phyloP scores from a whole-genome alignment of 2,329 filamentous ascomycete genomes.

The Monilinia fructicola region DNA sequence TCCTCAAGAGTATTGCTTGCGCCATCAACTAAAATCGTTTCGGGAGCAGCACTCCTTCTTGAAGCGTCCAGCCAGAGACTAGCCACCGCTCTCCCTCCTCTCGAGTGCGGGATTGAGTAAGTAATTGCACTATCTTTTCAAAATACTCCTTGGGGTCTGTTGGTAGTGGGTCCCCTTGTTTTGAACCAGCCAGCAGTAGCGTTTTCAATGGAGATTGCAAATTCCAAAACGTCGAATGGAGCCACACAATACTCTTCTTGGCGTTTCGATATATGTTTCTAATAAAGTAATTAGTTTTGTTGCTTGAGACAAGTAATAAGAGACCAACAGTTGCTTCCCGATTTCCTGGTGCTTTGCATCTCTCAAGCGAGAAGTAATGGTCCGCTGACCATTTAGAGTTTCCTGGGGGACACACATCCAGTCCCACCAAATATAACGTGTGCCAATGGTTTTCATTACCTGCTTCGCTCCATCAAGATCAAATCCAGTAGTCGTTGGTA shows the following conservation, averaged over 20 bases:
- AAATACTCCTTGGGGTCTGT: not conserved
- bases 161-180: not conserved
- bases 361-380: not conserved
- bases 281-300: not conserved
- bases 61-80: not conserved
- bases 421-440: not conserved
- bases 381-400: too few species aligned
- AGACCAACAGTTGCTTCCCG: not conserved
- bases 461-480: not conserved
- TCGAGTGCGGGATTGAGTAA: not conserved
- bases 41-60: not conserved
- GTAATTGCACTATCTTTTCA: not conserved
- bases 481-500: not conserved
- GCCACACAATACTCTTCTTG: constrained; percentile 7
- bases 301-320: not conserved
- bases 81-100: not conserved
- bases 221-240: constrained; percentile 5
- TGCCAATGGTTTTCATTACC: constrained; percentile 1
- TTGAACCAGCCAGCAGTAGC: not conserved
- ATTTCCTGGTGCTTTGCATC: not conserved
- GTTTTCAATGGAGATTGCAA: not conserved
- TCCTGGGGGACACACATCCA: constrained; percentile 11
- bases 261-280: not conserved
- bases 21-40: not conserved
- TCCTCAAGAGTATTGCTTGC: not conserved